Base-by-base conservation (phyloP, 2,329 filamentous ascomycete genomes). In the Ceratocystis cacaofunesta region DNA sequence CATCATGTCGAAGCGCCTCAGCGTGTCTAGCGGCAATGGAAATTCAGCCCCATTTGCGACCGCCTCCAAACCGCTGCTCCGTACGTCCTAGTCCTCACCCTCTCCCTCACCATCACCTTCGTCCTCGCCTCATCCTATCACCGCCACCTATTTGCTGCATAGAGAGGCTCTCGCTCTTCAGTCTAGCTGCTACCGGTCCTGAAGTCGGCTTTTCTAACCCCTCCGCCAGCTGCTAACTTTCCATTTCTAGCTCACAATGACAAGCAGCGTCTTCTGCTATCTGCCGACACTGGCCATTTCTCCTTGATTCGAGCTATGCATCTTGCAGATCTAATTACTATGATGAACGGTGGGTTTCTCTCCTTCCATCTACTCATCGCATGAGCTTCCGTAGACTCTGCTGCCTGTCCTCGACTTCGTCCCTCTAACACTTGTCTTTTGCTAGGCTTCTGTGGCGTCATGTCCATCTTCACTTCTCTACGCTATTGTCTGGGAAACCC, bases 381-480 rank as follows among this genome's bases (percentile, higher is more conserved):
- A 52, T 43, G 48, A 12, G 3, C 48, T 46, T 12, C 8, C 12
- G 44, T 5, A 12, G 22, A 32, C 19, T 43, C 58, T 19, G 32
- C 28, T n/a, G 32, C 22, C 12, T 10, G 25, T 25, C 60, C 12
- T n/a, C 36, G 19, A 10, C n/a, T 44, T 62, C 43, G 4, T 15
- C 44, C 25, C 17, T 28, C 43, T 61, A 32, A 63, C 44, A 43
- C 28, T 46, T 12, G 50, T 60, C 30, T 22, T 46, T n/a, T 48
- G 22, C 15, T 66, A 72, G 88, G 89, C 69, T 88, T 91, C 75
- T 94, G 90, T 76, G 90, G 90, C 69, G 85, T 96, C 75, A 92
- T 96, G 87, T 96, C 92, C 73, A 84, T 99, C 73, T 92, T 97
- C 78, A 92, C 91, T 58, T 96, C 91, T 28, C 84, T 99, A 78